These are phyloP conservation scores for Corchorus capsularis DNA, from an alignment of 345 rosid species.

Conservation along the genomic window DNA sequence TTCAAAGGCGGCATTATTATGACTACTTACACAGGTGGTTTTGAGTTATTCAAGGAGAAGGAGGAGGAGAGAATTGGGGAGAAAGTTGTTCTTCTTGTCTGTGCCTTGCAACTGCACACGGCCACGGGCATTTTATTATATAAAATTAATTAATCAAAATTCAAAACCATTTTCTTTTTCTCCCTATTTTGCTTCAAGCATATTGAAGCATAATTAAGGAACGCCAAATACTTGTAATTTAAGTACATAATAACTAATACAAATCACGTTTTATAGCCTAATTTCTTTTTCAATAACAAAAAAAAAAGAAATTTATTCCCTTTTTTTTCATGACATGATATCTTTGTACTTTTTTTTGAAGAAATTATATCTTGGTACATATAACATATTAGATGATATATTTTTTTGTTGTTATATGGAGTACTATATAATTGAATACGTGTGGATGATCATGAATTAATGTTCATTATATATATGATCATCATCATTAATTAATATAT, in stretches of 20 bases:
- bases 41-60: constrained; percentile 14
- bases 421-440: background rate
- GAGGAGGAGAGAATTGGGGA: constrained; percentile 39
- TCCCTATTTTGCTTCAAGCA: too few relatives aligned
- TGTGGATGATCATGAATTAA: background rate
- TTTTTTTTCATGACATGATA: background rate
- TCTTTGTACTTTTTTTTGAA: too few relatives aligned
- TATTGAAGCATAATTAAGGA: too few relatives aligned
- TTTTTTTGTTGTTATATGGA: background rate
- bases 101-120: constrained; percentile 25
- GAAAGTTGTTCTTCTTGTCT: constrained; percentile 36
- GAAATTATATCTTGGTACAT: background rate
- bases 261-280: too few relatives aligned
- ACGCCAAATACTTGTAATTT: too few relatives aligned
- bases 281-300: too few relatives aligned
- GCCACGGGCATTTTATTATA: too few relatives aligned
- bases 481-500: background rate
- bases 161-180: too few relatives aligned
- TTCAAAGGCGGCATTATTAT: background rate
- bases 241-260: too few relatives aligned
- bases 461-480: background rate
- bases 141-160: too few relatives aligned
- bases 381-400: background rate
- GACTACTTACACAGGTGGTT: background rate
- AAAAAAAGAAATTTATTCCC: background rate